Evolutionary conservation across 2,329 filamentous ascomycete genomes (phyloP).

Genomic region (Kalmusia sp.): DNA sequence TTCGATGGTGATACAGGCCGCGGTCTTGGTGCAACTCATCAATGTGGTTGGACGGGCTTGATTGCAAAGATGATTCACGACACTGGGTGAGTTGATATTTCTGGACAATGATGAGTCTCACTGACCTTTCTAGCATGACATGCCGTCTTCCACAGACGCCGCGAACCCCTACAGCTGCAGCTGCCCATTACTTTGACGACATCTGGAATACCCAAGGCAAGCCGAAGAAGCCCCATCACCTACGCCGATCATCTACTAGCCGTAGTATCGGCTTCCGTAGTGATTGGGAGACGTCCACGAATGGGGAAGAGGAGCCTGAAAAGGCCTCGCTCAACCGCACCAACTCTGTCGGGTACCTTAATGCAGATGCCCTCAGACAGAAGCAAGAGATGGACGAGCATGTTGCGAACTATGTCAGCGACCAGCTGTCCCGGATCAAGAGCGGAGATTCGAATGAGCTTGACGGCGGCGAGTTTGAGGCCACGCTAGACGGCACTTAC

Average conservation of each 20-base stretch:
- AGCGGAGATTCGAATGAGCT: slow-evolving; percentile 61
- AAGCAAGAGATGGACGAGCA: slow-evolving; percentile 61
- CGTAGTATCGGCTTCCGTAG: slow-evolving; percentile 85
- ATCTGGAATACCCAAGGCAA: slow-evolving; percentile 67
- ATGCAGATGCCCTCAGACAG: slow-evolving; percentile 56
- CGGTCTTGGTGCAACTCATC: slow-evolving; percentile 89
- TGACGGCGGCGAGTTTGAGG: slow-evolving; percentile 69
- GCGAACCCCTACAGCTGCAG: slow-evolving; percentile 81
- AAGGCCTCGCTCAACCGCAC: slow-evolving; percentile 41
- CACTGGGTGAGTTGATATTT: slow-evolving; percentile 73
- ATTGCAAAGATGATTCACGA: slow-evolving; percentile 98
- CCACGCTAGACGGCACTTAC: slow-evolving; percentile 56
- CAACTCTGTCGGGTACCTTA: slow-evolving; percentile 59
- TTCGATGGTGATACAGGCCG: slow-evolving; percentile 92
- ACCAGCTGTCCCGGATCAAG: slow-evolving; percentile 78
- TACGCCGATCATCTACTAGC: slow-evolving; percentile 81
- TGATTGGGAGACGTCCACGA: slow-evolving; percentile 65
- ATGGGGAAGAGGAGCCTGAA: slow-evolving; percentile 37
- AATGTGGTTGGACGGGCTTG: slow-evolving; percentile 95
- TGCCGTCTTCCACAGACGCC: slow-evolving; percentile 94
- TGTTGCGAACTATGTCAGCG: slow-evolving; percentile 80
- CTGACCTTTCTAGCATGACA: slow-evolving; percentile 66
- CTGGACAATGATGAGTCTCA: background rate
- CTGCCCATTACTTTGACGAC: slow-evolving; percentile 95
- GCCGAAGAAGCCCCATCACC: slow-evolving; percentile 56